These are phyloP conservation scores for Linum lewisii DNA, from an alignment of 345 rosid genomes.

Conservation along the genomic window DNA sequence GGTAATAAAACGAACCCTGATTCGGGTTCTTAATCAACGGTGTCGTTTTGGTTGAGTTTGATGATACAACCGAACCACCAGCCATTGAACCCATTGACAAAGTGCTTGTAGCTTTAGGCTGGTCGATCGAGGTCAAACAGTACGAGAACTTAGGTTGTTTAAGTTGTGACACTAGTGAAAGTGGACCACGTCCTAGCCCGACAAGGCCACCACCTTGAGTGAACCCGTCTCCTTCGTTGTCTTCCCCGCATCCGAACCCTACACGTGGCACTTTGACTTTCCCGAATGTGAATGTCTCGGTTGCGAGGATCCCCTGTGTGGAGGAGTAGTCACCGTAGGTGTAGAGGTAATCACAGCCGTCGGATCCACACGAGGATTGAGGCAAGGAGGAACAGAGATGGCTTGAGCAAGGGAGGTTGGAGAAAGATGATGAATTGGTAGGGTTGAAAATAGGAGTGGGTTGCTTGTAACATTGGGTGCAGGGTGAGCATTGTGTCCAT, in stretches of 20 bases:
- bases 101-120: conserved; percentile 38
- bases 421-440: conserved; percentile 48
- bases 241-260: conserved; percentile 78
- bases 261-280: conserved; percentile 35
- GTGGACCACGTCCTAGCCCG: conserved; percentile 75
- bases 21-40: conserved; percentile 47
- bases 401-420: conserved; percentile 45
- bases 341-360: conserved; percentile 59
- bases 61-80: conserved; percentile 7
- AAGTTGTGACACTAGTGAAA: conserved; percentile 73
- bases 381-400: conserved; percentile 49
- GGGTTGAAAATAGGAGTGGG: conserved; percentile 78
- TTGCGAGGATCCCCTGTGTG: conserved; percentile 58
- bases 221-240: conserved; percentile 81
- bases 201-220: conserved; percentile 76
- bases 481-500: conserved; percentile 96
- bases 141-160: conserved; percentile 70
- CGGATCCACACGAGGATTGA: conserved; percentile 27
- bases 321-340: conserved; percentile 84
- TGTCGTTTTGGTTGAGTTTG: conserved; percentile 29
- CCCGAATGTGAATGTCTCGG: conserved; percentile 63
- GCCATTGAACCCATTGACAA: conserved; percentile 59
- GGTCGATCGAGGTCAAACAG: conserved; percentile 65
- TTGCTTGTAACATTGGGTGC: conserved; percentile 57
- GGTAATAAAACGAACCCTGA: conserved; percentile 88